Base-by-base conservation (phyloP, 2,329 filamentous ascomycete species). In the Colletotrichum gloeosporioides region DNA sequence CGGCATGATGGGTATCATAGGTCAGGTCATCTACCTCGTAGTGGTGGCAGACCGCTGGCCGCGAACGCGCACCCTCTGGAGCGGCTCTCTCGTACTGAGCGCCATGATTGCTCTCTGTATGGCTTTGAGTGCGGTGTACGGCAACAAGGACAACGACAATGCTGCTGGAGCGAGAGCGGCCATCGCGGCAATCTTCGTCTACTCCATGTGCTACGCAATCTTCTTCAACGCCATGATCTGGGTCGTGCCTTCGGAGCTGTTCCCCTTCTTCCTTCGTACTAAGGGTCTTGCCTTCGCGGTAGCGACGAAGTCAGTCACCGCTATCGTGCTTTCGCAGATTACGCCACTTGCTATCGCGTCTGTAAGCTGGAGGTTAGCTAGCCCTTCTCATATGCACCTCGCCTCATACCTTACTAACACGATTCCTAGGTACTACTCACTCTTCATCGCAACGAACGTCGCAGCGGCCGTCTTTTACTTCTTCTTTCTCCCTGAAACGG, bases 211-310 rank as follows among this genome's bases (percentile, higher is more conserved):
- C 10, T 86, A 84, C 76, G 84, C 84, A 8, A 73, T 84, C 27
- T 84, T 85, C 75, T 85, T 86, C 79, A 86, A 86, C 76, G 80
- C 81, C 12, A 84, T 80, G 34, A 77, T 84, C 16, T 85, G 81
- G 80, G 82, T 84, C 10, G 79, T 85, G 3, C 79, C 82, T 1
- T 80, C 81, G 0, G 84, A 85, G 67, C 62, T 83, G 6, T 85
- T 85, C 83, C 16, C 59, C 4, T 74, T 71, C 61, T 74, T 71
- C 31, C 67, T 74, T 5, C 81, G 83, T 7, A 80, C 81, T 6
- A 81, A 81, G 22, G 82, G 82, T 25, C 77, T 82, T 27, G 80
- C 80, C 2, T 78, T 85, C n/a, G 82, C 80, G 1, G 81, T 82
- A 9, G 82, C 83, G 31, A 77, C 69, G 10, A 81, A 83, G 75